Base-by-base conservation (phyloP, 805 yeast genomes). In the Wickerhamomyces canadensis region DNA sequence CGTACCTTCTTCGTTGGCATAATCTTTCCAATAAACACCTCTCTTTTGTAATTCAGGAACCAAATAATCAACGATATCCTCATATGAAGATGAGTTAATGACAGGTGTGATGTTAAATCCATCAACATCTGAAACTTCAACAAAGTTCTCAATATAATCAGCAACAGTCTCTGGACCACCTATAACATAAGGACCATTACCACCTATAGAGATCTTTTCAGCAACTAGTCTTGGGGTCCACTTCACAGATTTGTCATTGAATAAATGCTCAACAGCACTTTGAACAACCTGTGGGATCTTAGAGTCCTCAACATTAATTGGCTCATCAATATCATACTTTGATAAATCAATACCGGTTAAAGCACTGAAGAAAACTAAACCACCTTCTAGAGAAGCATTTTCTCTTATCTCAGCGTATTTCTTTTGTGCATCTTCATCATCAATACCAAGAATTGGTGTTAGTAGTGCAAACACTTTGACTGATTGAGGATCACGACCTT, bases 261-360 rank as follows among this genome's bases (percentile, higher is more conserved):
- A 61, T 30, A 57, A 43, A 15, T 36, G 42, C 27, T 58, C 56
- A 16, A 56, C 57, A 14, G 62, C 58, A 14, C 64, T 58, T 11
- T 55, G 54, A 11, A 58, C 58, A 7, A 64, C 64, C 36, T 55
- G 51, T 12, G 60, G 54, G 11, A 38, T 24, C 21, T 38, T 37
- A 1, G 44, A 43, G 19, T 41, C 41, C 22, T 19, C 25, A 19
- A 17, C 38, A 30, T 38, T 36, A 18, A 43, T 37, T 22, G 37
- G 38, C 27, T 37, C 45, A 34, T 43, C 47, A 8, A 38, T 13
- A 21, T 41, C 68, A 35, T 52, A 65, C 23, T 61, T 53, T 16
- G 62, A 58, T 29, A 68, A 51, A 38, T 68, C 72, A 36, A 67
- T 57, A 6, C 72, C 73, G 3, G 70, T 66, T 62, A 70, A 62